Evolutionary conservation across 495 filamentous ascomycete species (phyloP).

Genomic region (Penicillium alfredii): DNA sequence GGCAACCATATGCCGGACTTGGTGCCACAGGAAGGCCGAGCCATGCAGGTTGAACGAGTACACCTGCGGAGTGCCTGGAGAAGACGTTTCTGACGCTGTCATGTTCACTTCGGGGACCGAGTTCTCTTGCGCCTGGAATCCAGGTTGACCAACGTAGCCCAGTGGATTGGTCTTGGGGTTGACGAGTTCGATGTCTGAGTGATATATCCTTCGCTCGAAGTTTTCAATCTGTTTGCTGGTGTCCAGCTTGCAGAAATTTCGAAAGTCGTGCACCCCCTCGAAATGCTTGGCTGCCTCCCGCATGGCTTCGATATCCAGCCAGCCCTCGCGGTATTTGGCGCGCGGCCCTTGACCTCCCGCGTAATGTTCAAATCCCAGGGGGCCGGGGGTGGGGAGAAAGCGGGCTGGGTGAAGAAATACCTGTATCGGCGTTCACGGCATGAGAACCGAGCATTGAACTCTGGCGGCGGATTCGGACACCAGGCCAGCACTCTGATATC

Average conservation of each 20-base stretch:
- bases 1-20: slow-evolving; percentile 86
- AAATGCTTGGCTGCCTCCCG: slow-evolving; percentile 68
- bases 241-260: slow-evolving; percentile 95
- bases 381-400: slow-evolving; percentile 57
- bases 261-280: slow-evolving; percentile 84
- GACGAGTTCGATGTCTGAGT: slow-evolving; percentile 67
- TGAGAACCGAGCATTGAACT: slow-evolving; percentile 89
- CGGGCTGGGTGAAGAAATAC: slow-evolving; percentile 96
- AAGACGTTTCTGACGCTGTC: slow-evolving; percentile 12
- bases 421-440: slow-evolving; percentile 84
- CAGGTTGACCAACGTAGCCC: slow-evolving; percentile 27
- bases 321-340: slow-evolving; percentile 44
- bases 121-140: slow-evolving; percentile 28
- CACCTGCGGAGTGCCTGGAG: slow-evolving; percentile 49
- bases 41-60: slow-evolving; percentile 84
- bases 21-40: slow-evolving; percentile 96
- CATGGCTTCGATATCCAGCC: slow-evolving; percentile 84
- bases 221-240: slow-evolving; percentile 75
- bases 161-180: slow-evolving; percentile 42
- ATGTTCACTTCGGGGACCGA: slow-evolving; percentile 11
- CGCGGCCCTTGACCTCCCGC: slow-evolving; percentile 17
- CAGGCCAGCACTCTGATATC: slow-evolving; percentile 90
- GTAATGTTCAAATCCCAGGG: slow-evolving; percentile 28
- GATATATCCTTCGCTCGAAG: slow-evolving; percentile 70
- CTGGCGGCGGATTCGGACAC: slow-evolving; percentile 72